phyloP scores from a whole-genome alignment of 257 asterid species.

The Misopates orontium region DNA sequence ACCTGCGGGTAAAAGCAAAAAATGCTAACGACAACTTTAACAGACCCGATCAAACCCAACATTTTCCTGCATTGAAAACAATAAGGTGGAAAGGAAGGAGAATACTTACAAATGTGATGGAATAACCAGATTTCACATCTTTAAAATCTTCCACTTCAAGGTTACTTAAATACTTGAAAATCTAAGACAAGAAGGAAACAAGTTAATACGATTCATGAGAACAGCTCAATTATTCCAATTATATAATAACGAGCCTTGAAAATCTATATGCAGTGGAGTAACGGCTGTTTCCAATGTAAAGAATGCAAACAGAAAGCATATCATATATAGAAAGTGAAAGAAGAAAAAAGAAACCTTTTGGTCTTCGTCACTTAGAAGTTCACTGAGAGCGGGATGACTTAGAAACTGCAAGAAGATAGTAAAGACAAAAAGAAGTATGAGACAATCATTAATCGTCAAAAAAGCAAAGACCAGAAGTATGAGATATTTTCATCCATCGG shows the following conservation, averaged over 20 bases:
- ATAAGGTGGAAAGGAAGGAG: constrained; percentile 16
- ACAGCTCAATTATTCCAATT: constrained; percentile 14
- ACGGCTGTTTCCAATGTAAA: not conserved
- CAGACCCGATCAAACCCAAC: not conserved
- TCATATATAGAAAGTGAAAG: constrained; percentile 18
- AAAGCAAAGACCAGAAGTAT: no score
- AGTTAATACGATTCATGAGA: constrained; percentile 5
- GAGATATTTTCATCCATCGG: constrained; percentile 6
- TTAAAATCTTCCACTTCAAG: constrained; percentile 91
- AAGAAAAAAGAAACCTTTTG: constrained; percentile 61
- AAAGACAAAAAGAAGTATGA: constrained; percentile 12
- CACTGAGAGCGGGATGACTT: constrained; percentile 93
- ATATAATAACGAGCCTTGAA: constrained; percentile 6
- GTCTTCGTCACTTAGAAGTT: constrained; percentile 88
- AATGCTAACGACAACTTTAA: constrained; percentile 17
- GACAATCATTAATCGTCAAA: no score
- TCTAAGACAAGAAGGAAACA: constrained; percentile 39
- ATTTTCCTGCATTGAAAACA: not conserved
- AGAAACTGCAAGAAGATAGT: constrained; percentile 54
- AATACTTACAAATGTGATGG: constrained; percentile 77
- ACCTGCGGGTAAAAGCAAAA: constrained; percentile 40
- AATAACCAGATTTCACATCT: constrained; percentile 92
- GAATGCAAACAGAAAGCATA: constrained; percentile 1
- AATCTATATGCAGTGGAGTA: not conserved
- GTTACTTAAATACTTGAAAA: constrained; percentile 74